These are phyloP conservation scores for Nitzschia sp. DNA, from an alignment of 108 stramenopile species.

Conservation along the genomic window DNA sequence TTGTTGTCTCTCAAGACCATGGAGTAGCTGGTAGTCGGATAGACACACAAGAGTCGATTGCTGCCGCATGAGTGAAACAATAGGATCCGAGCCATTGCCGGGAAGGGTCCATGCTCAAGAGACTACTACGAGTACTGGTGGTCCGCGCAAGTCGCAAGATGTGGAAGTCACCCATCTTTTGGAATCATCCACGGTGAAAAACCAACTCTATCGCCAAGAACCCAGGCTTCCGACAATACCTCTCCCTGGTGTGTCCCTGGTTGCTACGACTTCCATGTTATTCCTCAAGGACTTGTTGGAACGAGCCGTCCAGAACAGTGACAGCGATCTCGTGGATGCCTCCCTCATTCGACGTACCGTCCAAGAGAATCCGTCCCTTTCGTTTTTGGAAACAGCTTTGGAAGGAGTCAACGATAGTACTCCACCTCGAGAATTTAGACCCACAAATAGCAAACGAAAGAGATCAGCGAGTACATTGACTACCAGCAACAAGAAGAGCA, in stretches of 20 bases:
- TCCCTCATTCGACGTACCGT: neutral
- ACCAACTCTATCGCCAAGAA: constrained; percentile 17
- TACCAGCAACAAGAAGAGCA: neutral
- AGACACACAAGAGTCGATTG: too few relatives aligned
- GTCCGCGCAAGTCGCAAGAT: neutral
- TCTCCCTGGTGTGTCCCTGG: neutral
- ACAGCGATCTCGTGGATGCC: neutral
- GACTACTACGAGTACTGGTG: too few relatives aligned
- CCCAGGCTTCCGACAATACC: constrained; percentile 4
- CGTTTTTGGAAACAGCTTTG: constrained; percentile 5
- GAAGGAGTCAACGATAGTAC: neutral
- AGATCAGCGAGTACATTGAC: neutral
- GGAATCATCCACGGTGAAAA: neutral
- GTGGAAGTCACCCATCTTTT: constrained; percentile 3
- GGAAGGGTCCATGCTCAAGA: too few relatives aligned
- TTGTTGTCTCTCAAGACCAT: too few relatives aligned
- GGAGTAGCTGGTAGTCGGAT: too few relatives aligned
- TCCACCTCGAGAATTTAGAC: neutral
- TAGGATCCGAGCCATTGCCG: too few relatives aligned
- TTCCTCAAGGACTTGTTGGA: constrained; percentile 12
- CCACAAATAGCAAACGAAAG: neutral
- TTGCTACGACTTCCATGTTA: constrained; percentile 12
- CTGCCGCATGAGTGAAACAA: too few relatives aligned
- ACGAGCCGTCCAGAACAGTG: neutral
- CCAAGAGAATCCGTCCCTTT: neutral